Percentiles rank a stretch among this genome's conserved stretches.
Evolutionary conservation across 2,329 filamentous ascomycete species (phyloP).

Genomic region (Trichophyton verrucosum): DNA sequence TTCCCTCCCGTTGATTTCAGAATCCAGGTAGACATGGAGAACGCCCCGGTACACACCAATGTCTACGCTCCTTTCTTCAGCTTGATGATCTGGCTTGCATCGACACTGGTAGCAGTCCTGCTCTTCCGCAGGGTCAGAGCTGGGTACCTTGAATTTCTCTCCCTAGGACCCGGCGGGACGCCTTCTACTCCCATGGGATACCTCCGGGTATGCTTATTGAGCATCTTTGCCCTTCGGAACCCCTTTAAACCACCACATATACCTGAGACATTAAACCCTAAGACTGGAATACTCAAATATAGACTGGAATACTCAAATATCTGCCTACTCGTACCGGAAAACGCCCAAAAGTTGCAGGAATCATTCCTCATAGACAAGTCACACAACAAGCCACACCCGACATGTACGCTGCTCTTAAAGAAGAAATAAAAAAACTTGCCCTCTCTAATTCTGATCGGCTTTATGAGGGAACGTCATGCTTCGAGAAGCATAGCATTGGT

Average conservation of each 20-base stretch:
- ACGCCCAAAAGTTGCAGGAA: slow-evolving; percentile 57
- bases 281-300: slow-evolving; percentile 40
- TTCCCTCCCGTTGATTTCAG: background rate
- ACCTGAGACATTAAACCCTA: slow-evolving; percentile 41
- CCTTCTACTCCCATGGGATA: slow-evolving; percentile 63
- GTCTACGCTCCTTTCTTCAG: slow-evolving; percentile 8
- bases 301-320: slow-evolving; percentile 40
- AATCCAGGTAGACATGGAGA: background rate
- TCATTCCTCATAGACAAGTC: slow-evolving; percentile 69
- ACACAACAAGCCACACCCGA: slow-evolving; percentile 48
- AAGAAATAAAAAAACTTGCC: slow-evolving; percentile 43
- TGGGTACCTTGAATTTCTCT: slow-evolving; percentile 57
- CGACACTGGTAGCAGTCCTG: slow-evolving; percentile 25
- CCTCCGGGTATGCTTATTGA: slow-evolving; percentile 58
- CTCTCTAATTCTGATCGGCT: slow-evolving; percentile 36
- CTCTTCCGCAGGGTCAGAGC: slow-evolving; percentile 48
- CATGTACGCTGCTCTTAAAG: slow-evolving; percentile 46
- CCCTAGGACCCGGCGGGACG: slow-evolving; percentile 68
- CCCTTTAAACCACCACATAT: slow-evolving; percentile 50
- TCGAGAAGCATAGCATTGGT: slow-evolving; percentile 70
- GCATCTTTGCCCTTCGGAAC: slow-evolving; percentile 57
- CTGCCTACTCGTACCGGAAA: slow-evolving; percentile 52
- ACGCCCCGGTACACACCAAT: background rate
- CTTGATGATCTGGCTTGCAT: slow-evolving; percentile 39
- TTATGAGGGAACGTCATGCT: slow-evolving; percentile 56